phyloP scores from a whole-genome alignment of 108 stramenopile species.

The Pelagomonas calceolata region DNA sequence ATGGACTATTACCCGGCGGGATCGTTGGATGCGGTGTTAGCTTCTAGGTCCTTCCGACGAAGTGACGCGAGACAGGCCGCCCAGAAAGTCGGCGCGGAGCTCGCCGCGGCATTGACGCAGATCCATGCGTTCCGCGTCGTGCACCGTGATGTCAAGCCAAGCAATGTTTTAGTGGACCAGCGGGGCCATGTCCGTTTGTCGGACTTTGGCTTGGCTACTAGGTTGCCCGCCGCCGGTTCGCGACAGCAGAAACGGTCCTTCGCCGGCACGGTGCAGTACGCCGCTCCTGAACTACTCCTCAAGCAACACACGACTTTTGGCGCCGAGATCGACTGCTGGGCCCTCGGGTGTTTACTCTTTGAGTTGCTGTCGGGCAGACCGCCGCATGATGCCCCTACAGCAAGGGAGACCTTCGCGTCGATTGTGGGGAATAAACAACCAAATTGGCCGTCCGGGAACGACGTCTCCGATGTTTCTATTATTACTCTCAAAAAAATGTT shows the following conservation, averaged over 20 bases:
- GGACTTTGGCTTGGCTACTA: constrained; percentile 1
- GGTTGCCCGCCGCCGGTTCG: neutral
- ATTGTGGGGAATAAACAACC: neutral
- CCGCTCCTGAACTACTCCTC: constrained; percentile 37
- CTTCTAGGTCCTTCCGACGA: constrained; percentile 7
- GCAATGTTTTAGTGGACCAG: constrained; percentile 45
- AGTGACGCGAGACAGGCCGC: neutral
- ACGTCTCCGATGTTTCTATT: too few species aligned
- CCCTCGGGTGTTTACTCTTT: constrained; percentile 52
- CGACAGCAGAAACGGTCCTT: neutral
- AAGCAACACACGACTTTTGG: constrained; percentile 33
- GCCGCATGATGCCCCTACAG: constrained; percentile 21
- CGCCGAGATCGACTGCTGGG: constrained; percentile 52
- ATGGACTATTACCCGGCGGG: neutral
- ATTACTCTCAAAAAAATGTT: too few species aligned
- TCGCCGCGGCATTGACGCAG: constrained; percentile 21
- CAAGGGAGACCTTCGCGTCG: constrained; percentile 4
- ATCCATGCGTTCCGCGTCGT: constrained; percentile 36
- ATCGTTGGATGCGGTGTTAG: neutral
- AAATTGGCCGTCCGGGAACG: too few species aligned
- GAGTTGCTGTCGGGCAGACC: constrained; percentile 42
- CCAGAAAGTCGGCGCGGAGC: neutral
- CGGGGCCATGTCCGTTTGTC: constrained; percentile 11
- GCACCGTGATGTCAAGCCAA: constrained; percentile 47
- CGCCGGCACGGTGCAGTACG: constrained; percentile 34